Percentiles rank a stretch among this genome's conserved stretches.
Conservation (phyloP, 2,329 filamentous ascomycete species). For the Cladorrhinum sp. region DNA sequence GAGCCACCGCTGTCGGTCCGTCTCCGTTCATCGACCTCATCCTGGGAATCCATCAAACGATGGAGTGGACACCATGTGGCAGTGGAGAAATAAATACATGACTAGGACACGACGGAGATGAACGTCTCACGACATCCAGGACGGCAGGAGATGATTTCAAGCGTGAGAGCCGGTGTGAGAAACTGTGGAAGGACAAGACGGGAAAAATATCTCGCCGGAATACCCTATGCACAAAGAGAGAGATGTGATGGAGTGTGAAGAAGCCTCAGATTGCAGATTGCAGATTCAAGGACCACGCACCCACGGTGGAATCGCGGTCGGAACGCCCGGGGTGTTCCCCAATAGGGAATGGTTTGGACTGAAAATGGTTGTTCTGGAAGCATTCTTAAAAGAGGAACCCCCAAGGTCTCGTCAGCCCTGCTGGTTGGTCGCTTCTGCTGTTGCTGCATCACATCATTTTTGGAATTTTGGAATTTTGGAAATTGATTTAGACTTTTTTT, state of each 20-base stretch:
- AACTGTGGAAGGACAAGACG: background rate
- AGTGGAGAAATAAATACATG: background rate
- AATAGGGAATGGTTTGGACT: slow-evolving; percentile 21
- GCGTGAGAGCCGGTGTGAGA: slow-evolving; percentile 21
- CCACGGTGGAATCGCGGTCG: slow-evolving; percentile 17
- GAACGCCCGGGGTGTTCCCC: slow-evolving; percentile 18
- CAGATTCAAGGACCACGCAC: background rate
- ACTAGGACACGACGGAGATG: slow-evolving; percentile 7
- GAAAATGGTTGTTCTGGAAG: slow-evolving; percentile 21
- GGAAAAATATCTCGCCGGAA: background rate
- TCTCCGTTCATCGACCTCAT: no score
- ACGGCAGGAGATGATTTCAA: background rate
- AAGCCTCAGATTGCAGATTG: no score
- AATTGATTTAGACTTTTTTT: background rate
- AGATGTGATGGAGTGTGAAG: no score
- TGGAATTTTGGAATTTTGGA: background rate
- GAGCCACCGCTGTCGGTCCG: no score
- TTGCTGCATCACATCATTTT: slow-evolving; percentile 4
- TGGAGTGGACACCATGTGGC: background rate
- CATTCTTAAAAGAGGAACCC: slow-evolving; percentile 21
- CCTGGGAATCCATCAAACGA: background rate
- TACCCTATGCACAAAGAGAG: no score
- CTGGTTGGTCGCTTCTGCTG: background rate
- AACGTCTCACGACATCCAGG: background rate
- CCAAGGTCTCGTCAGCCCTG: slow-evolving; percentile 22